Percentiles rank a stretch among this genome's conserved stretches.
Conservation (phyloP, 1,284 basidiomycete genomes). For the Tylopilus sp. region DNA sequence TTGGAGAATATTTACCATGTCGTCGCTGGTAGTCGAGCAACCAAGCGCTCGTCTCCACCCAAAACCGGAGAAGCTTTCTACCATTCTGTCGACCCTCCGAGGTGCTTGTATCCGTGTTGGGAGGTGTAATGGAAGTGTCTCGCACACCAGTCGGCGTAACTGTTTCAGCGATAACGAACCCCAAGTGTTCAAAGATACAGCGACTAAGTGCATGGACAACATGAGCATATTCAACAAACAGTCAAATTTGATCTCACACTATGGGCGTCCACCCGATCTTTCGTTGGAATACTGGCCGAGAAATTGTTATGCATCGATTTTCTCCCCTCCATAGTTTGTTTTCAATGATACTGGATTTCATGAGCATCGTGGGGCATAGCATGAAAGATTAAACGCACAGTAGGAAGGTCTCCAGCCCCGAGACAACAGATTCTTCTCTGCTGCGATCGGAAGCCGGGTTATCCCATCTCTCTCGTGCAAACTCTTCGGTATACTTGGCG, state of each 20-base stretch:
- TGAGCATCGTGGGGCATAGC: slow-evolving; percentile 13
- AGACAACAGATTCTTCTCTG: slow-evolving; percentile 47
- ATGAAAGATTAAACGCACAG: slow-evolving; percentile 39
- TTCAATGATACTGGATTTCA: slow-evolving; percentile 54
- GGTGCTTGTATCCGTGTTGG: slow-evolving; percentile 46
- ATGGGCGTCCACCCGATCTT: slow-evolving; percentile 64
- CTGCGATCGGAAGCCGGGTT: slow-evolving; percentile 41
- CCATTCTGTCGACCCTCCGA: slow-evolving; percentile 49
- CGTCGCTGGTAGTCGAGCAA: slow-evolving; percentile 52
- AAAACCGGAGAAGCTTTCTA: slow-evolving; percentile 64
- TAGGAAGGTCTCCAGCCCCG: slow-evolving; percentile 65
- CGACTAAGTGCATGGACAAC: slow-evolving; percentile 31
- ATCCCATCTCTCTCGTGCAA: slow-evolving; percentile 39
- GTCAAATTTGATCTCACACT: slow-evolving; percentile 44
- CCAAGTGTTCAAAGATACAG: slow-evolving; percentile 56
- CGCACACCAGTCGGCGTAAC: slow-evolving; percentile 17
- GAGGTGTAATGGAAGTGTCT: slow-evolving; percentile 50
- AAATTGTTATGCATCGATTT: slow-evolving; percentile 51
- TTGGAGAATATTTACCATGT: slow-evolving; percentile 37
- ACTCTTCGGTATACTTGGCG: slow-evolving; percentile 44
- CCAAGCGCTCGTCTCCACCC: slow-evolving; percentile 72
- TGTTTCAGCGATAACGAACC: slow-evolving; percentile 46
- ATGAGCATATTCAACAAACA: slow-evolving; percentile 12
- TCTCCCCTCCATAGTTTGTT: slow-evolving; percentile 72
- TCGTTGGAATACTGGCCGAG: slow-evolving; percentile 50